These are phyloP conservation scores for Microdochium bolleyi DNA, from an alignment of 2,329 filamentous ascomycete genomes.

Conservation along the genomic window DNA sequence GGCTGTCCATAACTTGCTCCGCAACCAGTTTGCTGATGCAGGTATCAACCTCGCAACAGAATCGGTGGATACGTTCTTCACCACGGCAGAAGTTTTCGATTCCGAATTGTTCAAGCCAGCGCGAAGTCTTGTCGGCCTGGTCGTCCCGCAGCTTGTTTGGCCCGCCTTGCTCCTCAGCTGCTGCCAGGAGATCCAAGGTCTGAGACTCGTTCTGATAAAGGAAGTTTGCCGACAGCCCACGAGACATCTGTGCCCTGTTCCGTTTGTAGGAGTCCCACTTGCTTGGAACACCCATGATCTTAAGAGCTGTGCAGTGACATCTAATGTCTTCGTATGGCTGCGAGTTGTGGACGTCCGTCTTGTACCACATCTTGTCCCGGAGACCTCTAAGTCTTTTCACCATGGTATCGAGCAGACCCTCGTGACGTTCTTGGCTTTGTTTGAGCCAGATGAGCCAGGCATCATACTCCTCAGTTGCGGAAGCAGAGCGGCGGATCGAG, in stretches of 20 bases:
- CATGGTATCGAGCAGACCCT: slow-evolving; percentile 66
- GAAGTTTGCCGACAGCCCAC: slow-evolving; percentile 48
- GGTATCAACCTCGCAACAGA: slow-evolving; percentile 82
- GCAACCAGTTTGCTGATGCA: slow-evolving; percentile 82
- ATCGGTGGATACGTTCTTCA: slow-evolving; percentile 89
- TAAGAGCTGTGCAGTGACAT: slow-evolving; percentile 78
- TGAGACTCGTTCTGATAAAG: slow-evolving; percentile 77
- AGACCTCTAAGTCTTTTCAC: slow-evolving; percentile 66
- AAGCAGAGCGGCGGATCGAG: slow-evolving; percentile 60
- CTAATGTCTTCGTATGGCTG: slow-evolving; percentile 80
- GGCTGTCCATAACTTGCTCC: slow-evolving; percentile 74
- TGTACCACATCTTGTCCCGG: slow-evolving; percentile 98
- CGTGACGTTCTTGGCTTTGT: slow-evolving; percentile 71
- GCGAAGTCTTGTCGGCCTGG: slow-evolving; percentile 75
- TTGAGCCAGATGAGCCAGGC: slow-evolving; percentile 79
- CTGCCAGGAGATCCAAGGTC: slow-evolving; percentile 79
- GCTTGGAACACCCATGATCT: slow-evolving; percentile 73
- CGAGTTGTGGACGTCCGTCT: slow-evolving; percentile 86
- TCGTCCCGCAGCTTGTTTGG: slow-evolving; percentile 96
- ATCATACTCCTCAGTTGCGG: slow-evolving; percentile 70
- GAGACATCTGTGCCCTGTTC: slow-evolving; percentile 36
- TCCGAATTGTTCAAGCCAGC: slow-evolving; percentile 73
- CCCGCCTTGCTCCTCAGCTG: slow-evolving; percentile 74
- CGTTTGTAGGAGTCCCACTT: slow-evolving; percentile 44
- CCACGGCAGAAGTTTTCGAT: slow-evolving; percentile 93